Conservation (phyloP, 805 yeast species). For the Ogataea naganishii region DNA sequence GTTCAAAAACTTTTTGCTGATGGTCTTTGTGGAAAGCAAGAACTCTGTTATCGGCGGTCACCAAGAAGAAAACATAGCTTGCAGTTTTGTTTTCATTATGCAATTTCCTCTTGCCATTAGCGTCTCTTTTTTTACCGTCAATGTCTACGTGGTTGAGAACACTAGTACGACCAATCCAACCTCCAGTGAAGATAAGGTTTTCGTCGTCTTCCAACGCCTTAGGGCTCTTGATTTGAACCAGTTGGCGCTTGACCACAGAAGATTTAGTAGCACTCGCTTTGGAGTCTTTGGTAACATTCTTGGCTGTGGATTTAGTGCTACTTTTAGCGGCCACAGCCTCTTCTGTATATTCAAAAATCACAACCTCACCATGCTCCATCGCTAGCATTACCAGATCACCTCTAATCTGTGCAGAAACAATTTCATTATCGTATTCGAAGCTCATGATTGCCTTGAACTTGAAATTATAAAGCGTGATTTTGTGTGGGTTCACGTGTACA, state of each 20-base stretch:
- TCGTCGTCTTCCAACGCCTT: slow-evolving; percentile 19
- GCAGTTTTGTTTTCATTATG: slow-evolving; percentile 10
- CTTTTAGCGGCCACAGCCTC: slow-evolving; percentile 5
- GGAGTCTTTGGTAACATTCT: slow-evolving; percentile 3
- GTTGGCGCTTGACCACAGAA: slow-evolving; percentile 5
- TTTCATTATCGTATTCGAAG: slow-evolving; percentile 48
- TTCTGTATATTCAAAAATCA: slow-evolving; percentile 36
- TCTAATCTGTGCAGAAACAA: slow-evolving; percentile 50
- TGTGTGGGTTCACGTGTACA: slow-evolving; percentile 66
- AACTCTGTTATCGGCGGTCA: slow-evolving; percentile 70
- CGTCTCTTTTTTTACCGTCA: slow-evolving; percentile 19
- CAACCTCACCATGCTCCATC: slow-evolving; percentile 63
- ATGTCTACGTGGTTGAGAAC: slow-evolving; percentile 33
- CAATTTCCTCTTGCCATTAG: slow-evolving; percentile 16
- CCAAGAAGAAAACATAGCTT: slow-evolving; percentile 48
- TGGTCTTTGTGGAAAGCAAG: slow-evolving; percentile 53
- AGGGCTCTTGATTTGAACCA: slow-evolving; percentile 24
- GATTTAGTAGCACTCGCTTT: no score
- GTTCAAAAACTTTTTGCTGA: slow-evolving; percentile 44
- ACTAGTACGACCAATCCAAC: slow-evolving; percentile 48
- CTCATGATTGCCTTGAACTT: slow-evolving; percentile 46
- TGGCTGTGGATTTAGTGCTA: slow-evolving; percentile 3
- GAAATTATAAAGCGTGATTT: slow-evolving; percentile 53
- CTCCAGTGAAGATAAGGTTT: slow-evolving; percentile 50
- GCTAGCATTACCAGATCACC: slow-evolving; percentile 60